Evolutionary conservation across 179 eudicot species (phyloP), one percentile per base, ranked within the genome.

Genomic region (Beta lomatogona): DNA sequence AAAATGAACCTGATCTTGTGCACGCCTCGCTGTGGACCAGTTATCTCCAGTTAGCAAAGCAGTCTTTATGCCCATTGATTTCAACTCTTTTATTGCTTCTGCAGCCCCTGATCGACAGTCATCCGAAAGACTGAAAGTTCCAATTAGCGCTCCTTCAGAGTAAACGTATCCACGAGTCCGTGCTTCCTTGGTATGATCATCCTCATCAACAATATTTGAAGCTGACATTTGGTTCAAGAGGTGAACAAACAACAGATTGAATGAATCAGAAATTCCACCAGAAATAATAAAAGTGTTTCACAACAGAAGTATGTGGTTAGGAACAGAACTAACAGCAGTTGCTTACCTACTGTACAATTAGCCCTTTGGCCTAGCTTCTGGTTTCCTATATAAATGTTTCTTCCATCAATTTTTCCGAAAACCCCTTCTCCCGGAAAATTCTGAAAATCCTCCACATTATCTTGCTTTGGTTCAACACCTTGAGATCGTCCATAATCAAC

Each of bases 381-480:
- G 82, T 95, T 95, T 60, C 98, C 99, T 36, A 93, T 82, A 82
- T 82, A 90, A 16, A 95, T 84, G 41, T 87, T 86, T 64, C 89
- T 86, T 4, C 91, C 94, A 80, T 92, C 91, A 72, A 95, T 89
- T 80, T 71, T 91, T 25, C 98, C 99, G 19, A 77, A 88, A 45
- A 95, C 90, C 21, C 99, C 99, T 88, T 94, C 98, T 50, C 99
- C 99, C 0, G 99, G 95, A 83, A 92, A 94, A 50, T 89, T 89
- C 66, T 85, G 89, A 79, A 93, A 95, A 18, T 92, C 89, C 64
- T 88, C 86, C 22, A 95, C 99, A 48, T 66, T 80, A 22, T 95
- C 98, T 45, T 94, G 91, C 57, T 88, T 91, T 25, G 94, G 94
- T 77, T 86, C 88, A 25, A 91, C 31, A 9, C 86, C 83, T 52